phyloP scores from a whole-genome alignment of 176 grass and related monocot genomes.

The Triticum urartu region DNA sequence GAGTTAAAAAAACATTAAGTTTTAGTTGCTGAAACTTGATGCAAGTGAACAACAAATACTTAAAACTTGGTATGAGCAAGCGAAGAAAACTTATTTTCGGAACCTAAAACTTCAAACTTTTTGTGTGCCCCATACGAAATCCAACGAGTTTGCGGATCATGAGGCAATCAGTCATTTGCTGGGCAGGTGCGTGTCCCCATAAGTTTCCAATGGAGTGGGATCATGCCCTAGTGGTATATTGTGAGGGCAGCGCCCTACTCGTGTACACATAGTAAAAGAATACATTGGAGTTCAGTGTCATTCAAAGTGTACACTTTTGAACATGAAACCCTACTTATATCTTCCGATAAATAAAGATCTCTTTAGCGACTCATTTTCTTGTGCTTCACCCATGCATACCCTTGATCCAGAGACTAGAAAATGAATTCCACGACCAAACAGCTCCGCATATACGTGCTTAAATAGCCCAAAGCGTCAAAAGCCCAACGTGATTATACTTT shows the following conservation, averaged over 20 bases:
- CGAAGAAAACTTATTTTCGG: no score
- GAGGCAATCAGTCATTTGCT: no score
- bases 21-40: no score
- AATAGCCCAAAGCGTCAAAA: conserved; percentile 7
- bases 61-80: no score
- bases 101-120: no score
- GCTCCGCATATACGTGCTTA: not conserved
- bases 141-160: no score
- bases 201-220: no score
- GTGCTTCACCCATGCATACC: not conserved
- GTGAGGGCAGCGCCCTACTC: not conserved
- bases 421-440: not conserved
- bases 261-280: not conserved
- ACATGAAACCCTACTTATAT: not conserved
- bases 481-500: not conserved
- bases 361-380: not conserved
- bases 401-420: not conserved
- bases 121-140: no score
- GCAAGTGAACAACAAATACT: no score
- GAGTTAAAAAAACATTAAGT: no score
- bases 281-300: not conserved
- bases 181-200: no score
- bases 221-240: not conserved
- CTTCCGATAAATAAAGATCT: not conserved
- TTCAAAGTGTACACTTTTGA: not conserved